phyloP scores from a whole-genome alignment of 2,329 filamentous ascomycete species.

The Elsinoe perseae region DNA sequence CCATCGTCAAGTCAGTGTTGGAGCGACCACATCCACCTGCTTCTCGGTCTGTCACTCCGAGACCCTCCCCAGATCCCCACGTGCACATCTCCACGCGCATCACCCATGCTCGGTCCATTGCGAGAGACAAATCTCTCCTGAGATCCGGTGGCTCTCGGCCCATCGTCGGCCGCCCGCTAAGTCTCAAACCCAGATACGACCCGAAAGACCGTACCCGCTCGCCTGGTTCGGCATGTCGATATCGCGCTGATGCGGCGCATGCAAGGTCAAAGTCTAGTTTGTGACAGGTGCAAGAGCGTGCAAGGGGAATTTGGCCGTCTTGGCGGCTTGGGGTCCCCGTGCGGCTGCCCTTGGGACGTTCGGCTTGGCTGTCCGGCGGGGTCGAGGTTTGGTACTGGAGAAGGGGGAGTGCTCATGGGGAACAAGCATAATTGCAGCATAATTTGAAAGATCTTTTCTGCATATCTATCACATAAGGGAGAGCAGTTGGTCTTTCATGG shows the following conservation, averaged over 20 bases:
- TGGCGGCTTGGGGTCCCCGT: background rate
- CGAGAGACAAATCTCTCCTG: background rate
- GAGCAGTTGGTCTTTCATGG: too few species aligned
- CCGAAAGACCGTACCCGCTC: background rate
- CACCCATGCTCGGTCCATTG: background rate
- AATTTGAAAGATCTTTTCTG: too few species aligned
- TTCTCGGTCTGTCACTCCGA: background rate
- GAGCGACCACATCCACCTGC: background rate
- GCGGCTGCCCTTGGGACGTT: background rate
- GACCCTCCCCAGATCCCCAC: background rate
- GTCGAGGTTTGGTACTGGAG: background rate
- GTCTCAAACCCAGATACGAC: background rate
- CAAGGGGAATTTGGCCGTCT: slow-evolving; percentile 8
- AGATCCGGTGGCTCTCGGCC: background rate
- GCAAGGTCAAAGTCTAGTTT: background rate
- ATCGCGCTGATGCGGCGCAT: background rate
- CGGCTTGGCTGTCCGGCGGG: slow-evolving; percentile 11
- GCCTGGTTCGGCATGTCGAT: slow-evolving; percentile 5
- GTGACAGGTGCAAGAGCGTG: background rate
- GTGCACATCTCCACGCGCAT: background rate
- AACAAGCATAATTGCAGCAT: background rate
- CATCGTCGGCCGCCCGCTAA: background rate
- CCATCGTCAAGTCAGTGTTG: background rate
- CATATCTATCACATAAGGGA: too few species aligned
- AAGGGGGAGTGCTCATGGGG: background rate